Evolutionary conservation across 2,329 filamentous ascomycete species (phyloP), one percentile per base, ranked within the genome.

Genomic region (Aureobasidium sp.): DNA sequence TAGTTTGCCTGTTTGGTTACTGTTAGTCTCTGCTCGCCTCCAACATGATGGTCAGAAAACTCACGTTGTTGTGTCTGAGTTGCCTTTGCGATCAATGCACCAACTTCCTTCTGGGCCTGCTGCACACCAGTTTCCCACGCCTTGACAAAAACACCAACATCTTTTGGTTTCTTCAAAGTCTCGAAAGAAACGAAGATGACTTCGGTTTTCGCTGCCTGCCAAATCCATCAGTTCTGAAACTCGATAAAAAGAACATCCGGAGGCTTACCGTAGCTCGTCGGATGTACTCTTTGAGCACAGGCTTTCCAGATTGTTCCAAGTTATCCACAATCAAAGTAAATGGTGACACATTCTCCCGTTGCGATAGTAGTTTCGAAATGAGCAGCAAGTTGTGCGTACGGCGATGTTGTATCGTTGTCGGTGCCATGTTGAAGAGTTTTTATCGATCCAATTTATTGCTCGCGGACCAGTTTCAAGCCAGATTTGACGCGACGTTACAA

Each of bases 301-400:
- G 86, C 34, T 79, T 81, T 7, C 86, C 89, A 30, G 86, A 85
- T 75, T 96, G 91, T 75, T 96, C 91, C 34, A 97, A 79, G 37
- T 82, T 90, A 74, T 97, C 93, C 61, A 96, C 80, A 3, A 97
- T 76, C 30, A 97, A 78, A 0, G 92, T 97, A 69, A 97, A 85
- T 3, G 93, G 93, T 51, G 91, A 96, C 14, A 88, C 85, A 61
- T 85, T 85, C 73, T 94, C 89, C 64, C 90, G 83, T 61, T 90
- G 79, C 69, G 86, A 90, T 65, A 96, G 80, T 2, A 96, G 79
- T 70, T 91, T 92, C 65, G 91, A 89, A 61, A 96, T 85, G 2
- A 96, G 79, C 3, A 96, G 83, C 27, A 95, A 77, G 72, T 91
- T 92, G 74, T 96, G 91, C 25, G 90, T 92, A 65, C 90, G 84